Evolutionary conservation across 441 rosid genomes (phyloP).

Genomic region (Erodium moschatum): DNA sequence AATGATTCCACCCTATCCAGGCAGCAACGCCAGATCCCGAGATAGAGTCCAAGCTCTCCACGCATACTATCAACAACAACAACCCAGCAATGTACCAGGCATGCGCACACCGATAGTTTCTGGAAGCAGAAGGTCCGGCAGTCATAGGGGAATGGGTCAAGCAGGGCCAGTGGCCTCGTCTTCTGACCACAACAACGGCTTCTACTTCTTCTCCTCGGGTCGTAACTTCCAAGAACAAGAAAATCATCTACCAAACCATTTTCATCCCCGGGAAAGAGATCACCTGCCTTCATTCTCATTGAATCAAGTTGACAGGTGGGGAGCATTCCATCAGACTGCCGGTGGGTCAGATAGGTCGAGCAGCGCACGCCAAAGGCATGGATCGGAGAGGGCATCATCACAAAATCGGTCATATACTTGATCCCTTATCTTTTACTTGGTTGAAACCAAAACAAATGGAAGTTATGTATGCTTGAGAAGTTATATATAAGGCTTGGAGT

Average conservation of each 20-base stretch:
- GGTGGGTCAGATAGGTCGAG: conserved; percentile 36
- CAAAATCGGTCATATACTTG: conserved; percentile 40
- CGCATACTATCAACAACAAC: conserved; percentile 86
- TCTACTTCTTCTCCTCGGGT: conserved; percentile 48
- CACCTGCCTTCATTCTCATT: conserved; percentile 43
- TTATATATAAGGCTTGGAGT: conserved; percentile 31
- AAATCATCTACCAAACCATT: conserved; percentile 29
- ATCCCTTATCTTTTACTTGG: conserved; percentile 21
- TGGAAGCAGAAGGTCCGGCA: conserved; percentile 44
- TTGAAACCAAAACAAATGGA: conserved; percentile 16
- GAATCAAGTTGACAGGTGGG: conserved; percentile 59
- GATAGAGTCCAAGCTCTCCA: conserved; percentile 86
- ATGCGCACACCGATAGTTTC: conserved; percentile 43
- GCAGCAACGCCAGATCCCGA: conserved; percentile 68
- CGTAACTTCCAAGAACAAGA: conserved; percentile 53
- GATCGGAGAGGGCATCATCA: conserved; percentile 56
- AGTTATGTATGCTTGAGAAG: conserved; percentile 41
- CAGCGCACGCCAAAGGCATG: conserved; percentile 57
- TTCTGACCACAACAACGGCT: conserved; percentile 60
- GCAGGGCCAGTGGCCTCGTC: conserved; percentile 60
- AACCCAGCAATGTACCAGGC: conserved; percentile 42
- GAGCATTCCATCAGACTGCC: conserved; percentile 45
- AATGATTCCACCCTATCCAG: conserved; percentile 68
- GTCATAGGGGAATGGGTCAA: conserved; percentile 48
- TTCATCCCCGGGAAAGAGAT: conserved; percentile 73